Conservation (phyloP, 1,284 basidiomycete genomes). For the Mycena citricolor region DNA sequence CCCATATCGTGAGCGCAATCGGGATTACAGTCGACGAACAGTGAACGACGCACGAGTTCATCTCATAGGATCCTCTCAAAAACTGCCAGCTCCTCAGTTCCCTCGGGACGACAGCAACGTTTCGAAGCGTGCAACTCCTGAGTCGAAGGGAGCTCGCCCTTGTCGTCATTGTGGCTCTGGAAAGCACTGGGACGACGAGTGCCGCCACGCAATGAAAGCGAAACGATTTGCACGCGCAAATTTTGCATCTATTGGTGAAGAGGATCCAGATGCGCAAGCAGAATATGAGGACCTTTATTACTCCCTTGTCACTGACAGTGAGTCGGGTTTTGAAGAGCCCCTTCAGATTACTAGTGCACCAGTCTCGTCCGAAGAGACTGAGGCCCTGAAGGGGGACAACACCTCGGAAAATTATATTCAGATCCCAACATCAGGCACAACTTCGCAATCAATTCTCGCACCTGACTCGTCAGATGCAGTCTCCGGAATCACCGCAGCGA, state of each 20-base stretch:
- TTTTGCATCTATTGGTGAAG: conserved; percentile 6
- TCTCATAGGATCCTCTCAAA: conserved; percentile 5
- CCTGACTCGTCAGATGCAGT: no score
- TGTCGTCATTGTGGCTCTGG: conserved; percentile 27
- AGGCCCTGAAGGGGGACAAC: no score
- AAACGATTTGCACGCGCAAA: conserved; percentile 16
- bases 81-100: conserved; percentile 3
- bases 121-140: conserved; percentile 21
- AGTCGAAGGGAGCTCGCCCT: conserved; percentile 23
- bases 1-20: conserved; percentile 3
- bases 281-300: conserved; percentile 27
- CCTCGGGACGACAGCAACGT: conserved; percentile 17
- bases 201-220: conserved; percentile 15
- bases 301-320: conserved; percentile 31
- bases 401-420: no score
- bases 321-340: no score
- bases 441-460: no score
- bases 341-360: no score
- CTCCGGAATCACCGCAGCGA: conserved; percentile 12
- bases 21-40: no score
- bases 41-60: conserved; percentile 3
- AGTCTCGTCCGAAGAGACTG: no score
- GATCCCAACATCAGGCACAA: no score
- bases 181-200: conserved; percentile 30
- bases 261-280: conserved; percentile 24